phyloP scores from a whole-genome alignment of 805 yeast genomes.

The Yarrowia hollandica region DNA sequence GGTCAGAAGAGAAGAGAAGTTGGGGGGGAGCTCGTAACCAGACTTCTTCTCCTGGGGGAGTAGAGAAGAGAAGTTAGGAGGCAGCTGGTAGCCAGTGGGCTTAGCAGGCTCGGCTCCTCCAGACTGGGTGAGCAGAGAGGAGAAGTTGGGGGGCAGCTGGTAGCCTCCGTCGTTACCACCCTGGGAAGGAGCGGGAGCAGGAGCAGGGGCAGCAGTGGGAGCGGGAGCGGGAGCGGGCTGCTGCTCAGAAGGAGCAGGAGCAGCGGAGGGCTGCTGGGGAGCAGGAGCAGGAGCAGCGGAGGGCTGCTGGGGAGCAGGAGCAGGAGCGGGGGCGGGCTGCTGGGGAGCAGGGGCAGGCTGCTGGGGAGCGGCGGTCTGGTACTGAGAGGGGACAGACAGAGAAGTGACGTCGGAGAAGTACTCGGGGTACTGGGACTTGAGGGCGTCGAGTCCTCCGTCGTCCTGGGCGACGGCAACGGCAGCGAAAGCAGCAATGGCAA shows the following conservation, averaged over 20 bases:
- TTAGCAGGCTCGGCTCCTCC: constrained; percentile 31
- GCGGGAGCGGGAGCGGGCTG: constrained; percentile 6
- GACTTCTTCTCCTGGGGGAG: not conserved
- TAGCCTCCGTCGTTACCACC: constrained; percentile 9
- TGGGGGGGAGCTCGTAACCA: not conserved
- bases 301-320: constrained; percentile 12
- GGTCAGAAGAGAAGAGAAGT: not conserved
- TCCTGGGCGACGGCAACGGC: constrained; percentile 23
- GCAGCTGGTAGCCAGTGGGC: constrained; percentile 20
- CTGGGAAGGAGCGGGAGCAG: constrained; percentile 1
- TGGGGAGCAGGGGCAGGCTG: not conserved
- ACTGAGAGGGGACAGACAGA: constrained; percentile 21
- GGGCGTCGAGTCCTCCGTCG: constrained; percentile 27
- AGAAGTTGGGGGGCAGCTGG: constrained; percentile 23
- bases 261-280: constrained; percentile 5
- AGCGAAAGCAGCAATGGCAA: constrained; percentile 23
- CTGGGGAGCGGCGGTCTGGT: constrained; percentile 24
- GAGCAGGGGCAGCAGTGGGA: not conserved
- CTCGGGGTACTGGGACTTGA: constrained; percentile 27
- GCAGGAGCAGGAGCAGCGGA: constrained; percentile 7
- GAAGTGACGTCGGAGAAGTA: constrained; percentile 19
- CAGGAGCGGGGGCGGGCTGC: constrained; percentile 1
- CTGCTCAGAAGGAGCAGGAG: constrained; percentile 19
- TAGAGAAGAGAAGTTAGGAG: constrained; percentile 17
- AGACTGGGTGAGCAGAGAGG: not conserved